Percentiles rank a stretch among this genome's conserved stretches.
Conservation (phyloP, 805 yeast species). For the Starmerella stellata region DNA sequence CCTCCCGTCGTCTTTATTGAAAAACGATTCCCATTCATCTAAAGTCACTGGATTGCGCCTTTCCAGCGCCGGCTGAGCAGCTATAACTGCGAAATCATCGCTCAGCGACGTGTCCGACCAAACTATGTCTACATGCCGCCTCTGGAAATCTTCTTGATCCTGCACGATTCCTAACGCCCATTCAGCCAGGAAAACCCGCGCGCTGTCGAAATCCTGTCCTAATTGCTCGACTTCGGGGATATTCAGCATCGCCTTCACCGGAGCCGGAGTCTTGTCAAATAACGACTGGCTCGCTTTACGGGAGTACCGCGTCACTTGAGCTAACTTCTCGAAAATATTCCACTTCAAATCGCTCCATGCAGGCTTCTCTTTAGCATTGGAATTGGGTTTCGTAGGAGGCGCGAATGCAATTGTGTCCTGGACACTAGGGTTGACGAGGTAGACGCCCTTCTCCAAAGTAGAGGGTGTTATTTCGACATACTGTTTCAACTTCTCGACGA, state of each 20-base stretch:
- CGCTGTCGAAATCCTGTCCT: constrained; percentile 84
- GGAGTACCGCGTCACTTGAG: constrained; percentile 50
- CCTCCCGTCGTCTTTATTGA: constrained; percentile 55
- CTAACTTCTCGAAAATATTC: constrained; percentile 70
- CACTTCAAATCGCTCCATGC: constrained; percentile 58
- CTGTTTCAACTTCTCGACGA: constrained; percentile 36
- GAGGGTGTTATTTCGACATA: constrained; percentile 50
- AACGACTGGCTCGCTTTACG: constrained; percentile 45
- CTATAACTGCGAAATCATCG: constrained; percentile 29
- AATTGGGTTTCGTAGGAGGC: constrained; percentile 25
- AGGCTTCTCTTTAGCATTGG: constrained; percentile 8
- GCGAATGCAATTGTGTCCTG: constrained; percentile 44
- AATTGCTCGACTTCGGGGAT: constrained; percentile 67
- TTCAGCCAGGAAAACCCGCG: constrained; percentile 77
- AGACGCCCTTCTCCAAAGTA: constrained; percentile 51
- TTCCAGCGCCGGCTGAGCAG: constrained; percentile 37
- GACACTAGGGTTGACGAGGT: constrained; percentile 60
- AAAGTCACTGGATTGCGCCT: constrained; percentile 48
- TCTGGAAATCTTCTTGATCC: constrained; percentile 45
- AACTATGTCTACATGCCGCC: constrained; percentile 26
- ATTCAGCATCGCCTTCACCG: constrained; percentile 39
- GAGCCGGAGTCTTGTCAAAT: constrained; percentile 38
- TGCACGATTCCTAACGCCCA: constrained; percentile 93
- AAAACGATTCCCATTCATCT: constrained; percentile 70
- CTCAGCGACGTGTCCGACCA: constrained; percentile 18